These are phyloP conservation scores for Euphorbia peplus DNA, from an alignment of 345 rosid genomes.

Conservation along the genomic window DNA sequence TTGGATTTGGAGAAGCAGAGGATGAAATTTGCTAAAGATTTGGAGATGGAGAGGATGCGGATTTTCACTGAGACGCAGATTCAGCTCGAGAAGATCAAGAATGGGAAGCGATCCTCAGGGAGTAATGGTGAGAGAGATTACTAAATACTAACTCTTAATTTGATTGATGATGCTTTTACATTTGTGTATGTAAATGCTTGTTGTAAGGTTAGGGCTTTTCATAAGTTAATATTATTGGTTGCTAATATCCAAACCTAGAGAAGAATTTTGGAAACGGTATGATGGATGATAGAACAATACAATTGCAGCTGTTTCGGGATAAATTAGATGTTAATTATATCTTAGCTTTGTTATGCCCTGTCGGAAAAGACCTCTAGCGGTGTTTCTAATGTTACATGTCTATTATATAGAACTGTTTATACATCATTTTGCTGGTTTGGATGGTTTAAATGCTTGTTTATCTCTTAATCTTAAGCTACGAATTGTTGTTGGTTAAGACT, in stretches of 20 bases:
- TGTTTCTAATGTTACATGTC: background rate
- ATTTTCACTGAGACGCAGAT: constrained; percentile 93
- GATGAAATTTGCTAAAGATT: constrained; percentile 88
- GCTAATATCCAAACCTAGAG: constrained; percentile 9
- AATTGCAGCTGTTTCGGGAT: background rate
- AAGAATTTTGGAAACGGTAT: background rate
- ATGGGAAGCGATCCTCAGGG: constrained; percentile 50
- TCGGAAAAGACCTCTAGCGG: background rate
- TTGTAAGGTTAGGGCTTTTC: constrained; percentile 18
- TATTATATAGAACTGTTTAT: background rate
- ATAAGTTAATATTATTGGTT: constrained; percentile 10
- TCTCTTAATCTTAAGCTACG: background rate
- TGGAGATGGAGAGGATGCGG: constrained; percentile 95
- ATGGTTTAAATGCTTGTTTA: background rate
- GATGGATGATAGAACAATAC: constrained; percentile 4
- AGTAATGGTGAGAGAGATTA: constrained; percentile 30
- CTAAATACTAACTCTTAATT: constrained; percentile 10
- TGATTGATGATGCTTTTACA: constrained; percentile 2
- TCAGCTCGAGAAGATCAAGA: constrained; percentile 81
- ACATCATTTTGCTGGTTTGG: background rate
- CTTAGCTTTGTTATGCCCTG: background rate
- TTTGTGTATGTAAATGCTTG: constrained; percentile 20
- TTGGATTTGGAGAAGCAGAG: constrained; percentile 98
- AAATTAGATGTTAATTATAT: background rate
- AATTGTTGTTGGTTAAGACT: background rate